These are phyloP conservation scores for Chalciporus sphaerocephalus DNA, from an alignment of 768 basidiomycete species.

Conservation along the genomic window DNA sequence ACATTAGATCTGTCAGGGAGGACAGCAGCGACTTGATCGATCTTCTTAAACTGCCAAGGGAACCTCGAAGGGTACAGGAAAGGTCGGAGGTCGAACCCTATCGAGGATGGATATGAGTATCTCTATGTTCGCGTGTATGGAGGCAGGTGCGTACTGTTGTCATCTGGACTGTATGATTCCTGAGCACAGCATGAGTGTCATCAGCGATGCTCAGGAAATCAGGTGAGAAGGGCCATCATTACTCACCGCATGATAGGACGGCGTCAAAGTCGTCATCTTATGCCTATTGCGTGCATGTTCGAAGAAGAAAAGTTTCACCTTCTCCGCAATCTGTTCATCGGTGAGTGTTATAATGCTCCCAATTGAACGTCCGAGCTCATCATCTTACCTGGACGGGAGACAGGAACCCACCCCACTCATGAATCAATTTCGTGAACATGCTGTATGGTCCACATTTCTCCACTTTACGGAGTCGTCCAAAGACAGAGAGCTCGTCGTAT, in stretches of 20 bases:
- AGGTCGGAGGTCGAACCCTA: constrained; percentile 92
- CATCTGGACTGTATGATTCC: constrained; percentile 96
- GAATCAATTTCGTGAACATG: constrained; percentile 92
- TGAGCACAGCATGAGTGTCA: constrained; percentile 28
- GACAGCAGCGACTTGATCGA: constrained; percentile 76
- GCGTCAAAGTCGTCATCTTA: constrained; percentile 97
- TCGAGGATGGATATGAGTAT: constrained; percentile 2
- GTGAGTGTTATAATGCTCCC: neutral
- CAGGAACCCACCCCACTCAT: constrained; percentile 86
- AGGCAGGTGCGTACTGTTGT: constrained; percentile 69
- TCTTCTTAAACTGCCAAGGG: constrained; percentile 95
- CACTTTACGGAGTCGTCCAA: constrained; percentile 89
- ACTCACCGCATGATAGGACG: constrained; percentile 88
- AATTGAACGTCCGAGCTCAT: neutral
- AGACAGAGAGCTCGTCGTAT: constrained; percentile 91
- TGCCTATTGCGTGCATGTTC: constrained; percentile 95
- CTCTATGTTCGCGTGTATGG: too few relatives aligned
- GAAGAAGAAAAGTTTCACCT: constrained; percentile 96
- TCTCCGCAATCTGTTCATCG: constrained; percentile 78
- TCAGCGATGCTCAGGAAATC: neutral
- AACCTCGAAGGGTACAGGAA: constrained; percentile 95
- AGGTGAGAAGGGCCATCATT: constrained; percentile 1
- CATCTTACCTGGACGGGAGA: constrained; percentile 72
- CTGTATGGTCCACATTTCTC: constrained; percentile 98
- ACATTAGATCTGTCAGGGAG: constrained; percentile 65